phyloP scores from a whole-genome alignment of 2,329 filamentous ascomycete genomes.

The Penicillium sp. region DNA sequence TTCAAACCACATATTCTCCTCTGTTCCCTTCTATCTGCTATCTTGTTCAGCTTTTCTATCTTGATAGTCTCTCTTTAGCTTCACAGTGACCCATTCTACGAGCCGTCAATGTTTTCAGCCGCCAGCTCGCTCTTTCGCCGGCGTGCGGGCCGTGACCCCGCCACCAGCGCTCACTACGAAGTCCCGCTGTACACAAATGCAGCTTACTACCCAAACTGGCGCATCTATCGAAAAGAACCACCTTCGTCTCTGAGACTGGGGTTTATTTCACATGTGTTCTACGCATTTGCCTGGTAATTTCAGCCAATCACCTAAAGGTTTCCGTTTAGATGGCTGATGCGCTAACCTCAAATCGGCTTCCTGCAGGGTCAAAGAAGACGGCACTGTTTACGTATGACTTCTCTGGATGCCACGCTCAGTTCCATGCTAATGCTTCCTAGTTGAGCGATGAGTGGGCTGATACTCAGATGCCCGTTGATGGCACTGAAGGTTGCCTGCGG shows the following conservation, averaged over 20 bases:
- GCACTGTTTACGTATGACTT: conserved; percentile 69
- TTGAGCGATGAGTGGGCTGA: conserved; percentile 80
- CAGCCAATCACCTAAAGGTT: conserved; percentile 18
- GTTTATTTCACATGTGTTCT: conserved; percentile 79
- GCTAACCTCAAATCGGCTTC: conserved; percentile 25
- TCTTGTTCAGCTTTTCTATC: not conserved
- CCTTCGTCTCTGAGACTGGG: conserved; percentile 73
- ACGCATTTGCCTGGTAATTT: conserved; percentile 69
- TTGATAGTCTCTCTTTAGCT: not conserved
- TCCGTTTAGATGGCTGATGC: conserved; percentile 22
- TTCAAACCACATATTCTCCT: not conserved
- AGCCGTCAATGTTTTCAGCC: conserved; percentile 19
- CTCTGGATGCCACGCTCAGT: not conserved
- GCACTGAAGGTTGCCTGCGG: conserved; percentile 68
- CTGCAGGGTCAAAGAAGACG: conserved; percentile 66
- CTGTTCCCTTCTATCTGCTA: not conserved
- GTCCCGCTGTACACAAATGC: conserved; percentile 61
- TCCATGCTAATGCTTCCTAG: conserved; percentile 45
- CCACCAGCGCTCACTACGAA: conserved; percentile 25
- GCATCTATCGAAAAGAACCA: conserved; percentile 71
- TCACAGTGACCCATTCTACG: not conserved
- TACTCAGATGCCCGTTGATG: conserved; percentile 70
- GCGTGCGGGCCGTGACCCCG: conserved; percentile 18
- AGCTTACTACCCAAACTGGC: conserved; percentile 81
- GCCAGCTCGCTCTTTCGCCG: conserved; percentile 21